phyloP scores from a whole-genome alignment of 83 land plant species.

The Diphasiastrum complanatum region DNA sequence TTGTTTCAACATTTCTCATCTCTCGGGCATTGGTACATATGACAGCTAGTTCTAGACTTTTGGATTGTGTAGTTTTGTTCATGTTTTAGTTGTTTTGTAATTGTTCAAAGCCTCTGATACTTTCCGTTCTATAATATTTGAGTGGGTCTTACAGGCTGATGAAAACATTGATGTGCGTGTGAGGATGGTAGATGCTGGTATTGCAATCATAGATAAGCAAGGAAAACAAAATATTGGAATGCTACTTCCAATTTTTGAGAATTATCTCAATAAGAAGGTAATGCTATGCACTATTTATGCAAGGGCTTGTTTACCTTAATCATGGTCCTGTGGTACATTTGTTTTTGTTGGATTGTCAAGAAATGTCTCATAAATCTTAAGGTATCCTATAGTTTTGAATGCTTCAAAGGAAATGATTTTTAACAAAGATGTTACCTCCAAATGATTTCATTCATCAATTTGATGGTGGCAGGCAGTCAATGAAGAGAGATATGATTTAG shows the following conservation, averaged over 20 bases:
- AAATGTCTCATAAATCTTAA: too few species aligned
- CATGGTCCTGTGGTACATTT: too few species aligned
- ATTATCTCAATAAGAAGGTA: slow-evolving; percentile 93
- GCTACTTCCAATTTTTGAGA: slow-evolving; percentile 89
- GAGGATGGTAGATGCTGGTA: slow-evolving; percentile 97
- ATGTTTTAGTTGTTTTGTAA: background rate
- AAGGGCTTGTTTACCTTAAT: too few species aligned
- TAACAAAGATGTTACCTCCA: slow-evolving; percentile 2
- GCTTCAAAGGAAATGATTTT: too few species aligned
- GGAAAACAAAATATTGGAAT: slow-evolving; percentile 81
- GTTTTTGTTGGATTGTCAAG: background rate
- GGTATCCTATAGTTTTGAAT: too few species aligned
- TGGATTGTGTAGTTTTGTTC: background rate
- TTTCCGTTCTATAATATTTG: too few species aligned
- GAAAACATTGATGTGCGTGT: slow-evolving; percentile 72
- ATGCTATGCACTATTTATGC: too few species aligned
- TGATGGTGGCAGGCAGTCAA: slow-evolving; percentile 52
- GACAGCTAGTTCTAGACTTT: slow-evolving; percentile 8
- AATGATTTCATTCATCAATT: background rate
- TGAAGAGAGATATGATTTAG: slow-evolving; percentile 95
- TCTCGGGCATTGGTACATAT: slow-evolving; percentile 77
- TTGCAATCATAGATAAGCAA: slow-evolving; percentile 77
- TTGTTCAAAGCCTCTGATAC: too few species aligned
- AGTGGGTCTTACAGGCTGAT: slow-evolving; percentile 63
- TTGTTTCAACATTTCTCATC: slow-evolving; percentile 86